Conservation (phyloP, 1,139 yeast genomes). For the Candida smagusa region DNA sequence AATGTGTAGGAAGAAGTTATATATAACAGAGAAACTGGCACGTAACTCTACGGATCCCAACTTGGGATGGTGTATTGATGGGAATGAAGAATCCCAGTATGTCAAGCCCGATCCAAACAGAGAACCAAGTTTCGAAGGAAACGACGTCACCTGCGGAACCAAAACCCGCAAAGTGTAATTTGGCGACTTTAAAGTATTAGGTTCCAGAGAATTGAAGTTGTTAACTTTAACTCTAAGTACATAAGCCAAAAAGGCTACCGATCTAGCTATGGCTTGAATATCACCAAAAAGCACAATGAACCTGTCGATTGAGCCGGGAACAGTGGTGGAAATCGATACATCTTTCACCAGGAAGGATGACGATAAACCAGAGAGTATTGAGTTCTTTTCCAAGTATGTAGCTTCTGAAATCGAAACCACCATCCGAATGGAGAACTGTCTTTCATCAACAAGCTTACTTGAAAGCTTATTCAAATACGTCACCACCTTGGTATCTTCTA, state of each 20-base stretch:
- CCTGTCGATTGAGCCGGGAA: conserved; percentile 29
- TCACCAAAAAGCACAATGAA: conserved; percentile 27
- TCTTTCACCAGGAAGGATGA: conserved; percentile 19
- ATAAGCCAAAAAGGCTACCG: conserved; percentile 23
- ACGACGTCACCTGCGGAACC: conserved; percentile 4
- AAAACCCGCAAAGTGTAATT: conserved; percentile 16
- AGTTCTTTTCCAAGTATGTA: conserved; percentile 17
- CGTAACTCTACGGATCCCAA: conserved; percentile 3
- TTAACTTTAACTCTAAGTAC: conserved; percentile 23
- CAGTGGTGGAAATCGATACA: conserved; percentile 17
- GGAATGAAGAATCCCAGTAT: conserved; percentile 5
- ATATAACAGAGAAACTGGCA: conserved; percentile 5
- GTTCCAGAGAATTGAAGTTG: conserved; percentile 17
- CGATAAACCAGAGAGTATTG: conserved; percentile 11
- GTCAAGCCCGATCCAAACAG: conserved; percentile 5
- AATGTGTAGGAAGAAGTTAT: conserved; percentile 3
- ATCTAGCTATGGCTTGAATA: conserved; percentile 18
- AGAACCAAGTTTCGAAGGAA: background rate
- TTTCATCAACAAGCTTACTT: conserved; percentile 1
- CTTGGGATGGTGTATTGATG: conserved; percentile 6
- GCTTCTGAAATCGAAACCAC: conserved; percentile 28
- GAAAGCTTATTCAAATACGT: conserved; percentile 18
- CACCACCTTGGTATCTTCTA: conserved; percentile 20
- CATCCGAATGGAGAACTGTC: conserved; percentile 13
- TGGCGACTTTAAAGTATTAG: conserved; percentile 30